phyloP scores from a whole-genome alignment of 331 rosid genomes.

The Arachis monticola region DNA sequence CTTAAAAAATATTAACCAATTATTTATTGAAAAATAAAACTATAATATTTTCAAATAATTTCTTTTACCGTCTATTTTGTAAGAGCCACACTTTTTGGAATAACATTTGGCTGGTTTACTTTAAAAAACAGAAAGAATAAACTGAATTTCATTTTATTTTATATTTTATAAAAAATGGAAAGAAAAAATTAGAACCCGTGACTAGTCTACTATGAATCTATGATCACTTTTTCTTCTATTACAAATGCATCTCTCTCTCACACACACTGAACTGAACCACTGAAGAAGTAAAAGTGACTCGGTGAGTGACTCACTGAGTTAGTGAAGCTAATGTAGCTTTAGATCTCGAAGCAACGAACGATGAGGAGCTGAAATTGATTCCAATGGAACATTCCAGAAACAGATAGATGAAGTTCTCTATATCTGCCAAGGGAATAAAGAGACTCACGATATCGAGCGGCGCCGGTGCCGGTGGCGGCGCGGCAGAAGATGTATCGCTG shows the following conservation, averaged over 20 bases:
- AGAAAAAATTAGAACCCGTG: conserved; percentile 41
- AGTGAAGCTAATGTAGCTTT: conserved; percentile 33
- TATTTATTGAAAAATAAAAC: too few relatives aligned
- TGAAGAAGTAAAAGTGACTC: background rate
- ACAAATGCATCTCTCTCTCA: conserved; percentile 23
- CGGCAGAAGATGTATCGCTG: conserved; percentile 39
- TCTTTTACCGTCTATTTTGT: too few relatives aligned
- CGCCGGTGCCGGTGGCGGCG: conserved; percentile 38
- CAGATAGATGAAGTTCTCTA: conserved; percentile 74
- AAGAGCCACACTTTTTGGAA: too few relatives aligned
- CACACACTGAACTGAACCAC: conserved; percentile 1
- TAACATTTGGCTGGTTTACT: too few relatives aligned
- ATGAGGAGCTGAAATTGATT: background rate
- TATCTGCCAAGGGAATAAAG: conserved; percentile 78
- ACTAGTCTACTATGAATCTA: too few relatives aligned
- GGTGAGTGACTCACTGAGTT: background rate
- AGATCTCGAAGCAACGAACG: conserved; percentile 45
- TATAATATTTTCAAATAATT: too few relatives aligned
- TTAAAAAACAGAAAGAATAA: too few relatives aligned
- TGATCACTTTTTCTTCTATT: conserved; percentile 9
- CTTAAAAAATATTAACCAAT: too few relatives aligned
- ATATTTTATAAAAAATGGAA: background rate
- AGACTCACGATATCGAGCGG: conserved; percentile 64
- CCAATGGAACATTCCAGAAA: conserved; percentile 46
- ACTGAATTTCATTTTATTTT: too few relatives aligned